A percentile compares a stretch with the other conserved stretches of the same genome.
Evolutionary conservation across 78 protist species (phyloP).

Genomic region (Tieghemostelium lacteum): DNA sequence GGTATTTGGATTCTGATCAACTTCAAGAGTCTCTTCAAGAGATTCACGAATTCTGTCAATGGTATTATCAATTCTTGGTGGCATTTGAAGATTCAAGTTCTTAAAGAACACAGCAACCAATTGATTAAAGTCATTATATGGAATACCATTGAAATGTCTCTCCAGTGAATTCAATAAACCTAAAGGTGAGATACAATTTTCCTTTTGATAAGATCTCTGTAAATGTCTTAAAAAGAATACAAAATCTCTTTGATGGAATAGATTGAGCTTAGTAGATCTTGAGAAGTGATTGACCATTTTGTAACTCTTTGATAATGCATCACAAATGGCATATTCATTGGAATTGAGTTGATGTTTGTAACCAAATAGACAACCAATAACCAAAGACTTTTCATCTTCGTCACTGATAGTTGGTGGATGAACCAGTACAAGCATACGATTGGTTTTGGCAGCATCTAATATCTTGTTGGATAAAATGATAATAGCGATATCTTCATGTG

Average conservation of each 20-base stretch:
- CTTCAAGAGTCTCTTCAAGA: neutral
- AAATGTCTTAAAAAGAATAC: slow-evolving; percentile 54
- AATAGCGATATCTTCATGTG: slow-evolving; percentile 17
- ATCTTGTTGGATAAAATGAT: slow-evolving; percentile 39
- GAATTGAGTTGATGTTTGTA: neutral
- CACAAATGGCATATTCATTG: neutral
- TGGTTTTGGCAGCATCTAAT: slow-evolving; percentile 77
- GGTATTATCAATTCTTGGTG: neutral
- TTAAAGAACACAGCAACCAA: slow-evolving; percentile 5
- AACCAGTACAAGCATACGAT: slow-evolving; percentile 40
- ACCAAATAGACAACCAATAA: slow-evolving; percentile 34
- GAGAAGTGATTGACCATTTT: neutral
- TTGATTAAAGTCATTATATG: neutral
- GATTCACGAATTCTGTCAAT: slow-evolving; percentile 13
- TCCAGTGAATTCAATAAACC: slow-evolving; percentile 12
- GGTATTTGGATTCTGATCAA: slow-evolving; percentile 6
- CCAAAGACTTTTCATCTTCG: slow-evolving; percentile 24
- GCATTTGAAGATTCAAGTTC: neutral
- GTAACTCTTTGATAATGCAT: slow-evolving; percentile 11
- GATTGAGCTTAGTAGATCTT: neutral
- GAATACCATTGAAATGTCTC: slow-evolving; percentile 63
- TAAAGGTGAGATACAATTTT: neutral
- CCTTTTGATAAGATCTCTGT: neutral
- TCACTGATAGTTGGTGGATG: slow-evolving; percentile 34
- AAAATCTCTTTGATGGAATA: slow-evolving; percentile 73